These are phyloP conservation scores for Fusarium sp. DNA, from an alignment of 2,329 filamentous ascomycete genomes.

Conservation along the genomic window DNA sequence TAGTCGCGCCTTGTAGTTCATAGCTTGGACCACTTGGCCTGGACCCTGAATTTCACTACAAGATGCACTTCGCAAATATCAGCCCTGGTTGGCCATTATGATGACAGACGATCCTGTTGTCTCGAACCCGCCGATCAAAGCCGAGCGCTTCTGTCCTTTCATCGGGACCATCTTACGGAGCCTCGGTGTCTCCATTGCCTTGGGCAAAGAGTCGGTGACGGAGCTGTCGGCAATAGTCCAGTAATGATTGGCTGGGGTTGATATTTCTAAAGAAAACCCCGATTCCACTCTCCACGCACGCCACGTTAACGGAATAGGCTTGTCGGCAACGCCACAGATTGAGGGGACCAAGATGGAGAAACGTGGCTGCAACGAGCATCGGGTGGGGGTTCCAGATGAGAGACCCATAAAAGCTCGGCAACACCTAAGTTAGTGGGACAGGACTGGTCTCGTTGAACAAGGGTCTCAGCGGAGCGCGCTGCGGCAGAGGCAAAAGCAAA, in stretches of 20 bases:
- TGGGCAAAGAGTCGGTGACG: constrained; percentile 35
- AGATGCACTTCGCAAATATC: constrained; percentile 30
- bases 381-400: neutral
- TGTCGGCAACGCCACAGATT: constrained; percentile 38
- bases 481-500: constrained; percentile 18
- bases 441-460: constrained; percentile 11
- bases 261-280: constrained; percentile 18
- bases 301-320: constrained; percentile 21
- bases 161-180: constrained; percentile 3
- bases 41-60: constrained; percentile 39
- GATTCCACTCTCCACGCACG: constrained; percentile 21
- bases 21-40: constrained; percentile 39
- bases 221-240: constrained; percentile 8
- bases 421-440: constrained; percentile 31
- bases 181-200: constrained; percentile 4
- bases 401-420: constrained; percentile 28
- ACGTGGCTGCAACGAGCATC: constrained; percentile 46
- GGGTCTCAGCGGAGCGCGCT: constrained; percentile 43
- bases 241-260: constrained; percentile 11
- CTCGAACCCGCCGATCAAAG: constrained; percentile 34
- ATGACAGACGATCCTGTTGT: constrained; percentile 23
- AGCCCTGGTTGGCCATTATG: constrained; percentile 18
- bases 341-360: constrained; percentile 31
- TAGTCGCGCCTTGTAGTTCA: constrained; percentile 27
- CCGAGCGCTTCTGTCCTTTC: constrained; percentile 15